Base-by-base conservation (phyloP, 371 early-diverging fungal genomes). In the Mortierella sp. region DNA sequence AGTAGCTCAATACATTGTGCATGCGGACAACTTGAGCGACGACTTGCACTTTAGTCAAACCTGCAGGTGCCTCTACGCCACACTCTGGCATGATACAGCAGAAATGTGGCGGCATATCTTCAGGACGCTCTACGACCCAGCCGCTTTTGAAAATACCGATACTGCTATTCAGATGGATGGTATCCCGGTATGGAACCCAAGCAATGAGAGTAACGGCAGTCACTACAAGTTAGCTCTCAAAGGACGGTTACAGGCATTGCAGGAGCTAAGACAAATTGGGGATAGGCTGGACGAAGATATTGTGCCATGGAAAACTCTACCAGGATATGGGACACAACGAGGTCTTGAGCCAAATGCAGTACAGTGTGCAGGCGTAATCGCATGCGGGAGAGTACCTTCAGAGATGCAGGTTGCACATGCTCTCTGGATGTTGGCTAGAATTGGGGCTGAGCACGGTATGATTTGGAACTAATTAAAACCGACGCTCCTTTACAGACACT, bases 51-150 rank as follows among this genome's bases (percentile, higher is more conserved):
- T 67, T 21, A 11, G 58, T 24, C 45, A n/a, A 21, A 58, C 67
- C 15, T 67, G 67, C 48, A 67, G 45, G 36, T n/a, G 32, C 13
- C 59, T 67, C 22, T 58, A 67, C n/a, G 59, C 59, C 11, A 58
- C 28, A 3, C n/a, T 67, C 16, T 67, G 67, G 67, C 19, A 19
- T 36, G 33, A 24, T 16, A 40, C 67, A 32, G 45, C 41, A n/a
- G 67, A 47, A 15, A 67, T 67, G 22, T 67, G 67, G 67, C 41
- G 57, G 2, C 3, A n/a, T 19, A 21, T 67, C 28, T 67, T 45
- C 58, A 28, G 4, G 4, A 19, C 21, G 19, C 67, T 67, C 4
- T 67, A 67, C 36, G 67, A 58, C 24, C 45, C 32, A 19, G 63
- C 16, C 15, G 41, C 21, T 38, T 16, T 63, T 45, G 24, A 45